Percentiles rank a stretch among this genome's conserved stretches.
phyloP scores from a whole-genome alignment of 257 asterid species.

The Nicotiana undulata region DNA sequence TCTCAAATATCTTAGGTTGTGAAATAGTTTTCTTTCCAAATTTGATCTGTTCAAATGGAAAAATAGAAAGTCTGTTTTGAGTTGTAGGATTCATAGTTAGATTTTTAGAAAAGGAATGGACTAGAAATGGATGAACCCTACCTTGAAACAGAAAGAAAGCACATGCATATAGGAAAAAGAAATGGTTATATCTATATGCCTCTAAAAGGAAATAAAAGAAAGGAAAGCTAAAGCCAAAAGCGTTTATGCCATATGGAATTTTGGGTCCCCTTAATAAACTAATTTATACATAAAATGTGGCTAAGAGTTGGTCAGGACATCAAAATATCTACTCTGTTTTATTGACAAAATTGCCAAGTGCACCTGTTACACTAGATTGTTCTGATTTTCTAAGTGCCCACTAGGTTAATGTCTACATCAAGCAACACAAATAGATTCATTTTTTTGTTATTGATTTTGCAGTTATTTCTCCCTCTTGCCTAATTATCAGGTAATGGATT shows the following conservation, averaged over 20 bases:
- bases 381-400: conserved; percentile 8
- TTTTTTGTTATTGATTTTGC: too few relatives aligned
- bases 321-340: conserved; percentile 28
- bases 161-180: background rate
- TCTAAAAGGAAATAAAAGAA: conserved; percentile 10
- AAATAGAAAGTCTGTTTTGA: background rate
- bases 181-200: conserved; percentile 4
- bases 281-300: conserved; percentile 34
- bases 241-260: conserved; percentile 29
- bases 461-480: background rate
- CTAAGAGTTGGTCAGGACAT: conserved; percentile 15
- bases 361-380: conserved; percentile 20
- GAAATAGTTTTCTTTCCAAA: too few relatives aligned
- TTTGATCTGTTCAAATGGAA: too few relatives aligned
- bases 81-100: background rate
- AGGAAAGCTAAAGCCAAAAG: conserved; percentile 32
- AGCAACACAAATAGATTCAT: too few relatives aligned
- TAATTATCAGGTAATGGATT: background rate
- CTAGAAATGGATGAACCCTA: background rate
- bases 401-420: background rate
- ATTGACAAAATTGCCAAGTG: conserved; percentile 6
- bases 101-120: conserved; percentile 1
- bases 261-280: conserved; percentile 27
- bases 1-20: too few relatives aligned
- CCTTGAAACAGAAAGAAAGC: background rate